Percentiles rank a stretch among this genome's conserved stretches.
phyloP scores from a whole-genome alignment of 2,329 filamentous ascomycete species.

The Venturia oleaginea region DNA sequence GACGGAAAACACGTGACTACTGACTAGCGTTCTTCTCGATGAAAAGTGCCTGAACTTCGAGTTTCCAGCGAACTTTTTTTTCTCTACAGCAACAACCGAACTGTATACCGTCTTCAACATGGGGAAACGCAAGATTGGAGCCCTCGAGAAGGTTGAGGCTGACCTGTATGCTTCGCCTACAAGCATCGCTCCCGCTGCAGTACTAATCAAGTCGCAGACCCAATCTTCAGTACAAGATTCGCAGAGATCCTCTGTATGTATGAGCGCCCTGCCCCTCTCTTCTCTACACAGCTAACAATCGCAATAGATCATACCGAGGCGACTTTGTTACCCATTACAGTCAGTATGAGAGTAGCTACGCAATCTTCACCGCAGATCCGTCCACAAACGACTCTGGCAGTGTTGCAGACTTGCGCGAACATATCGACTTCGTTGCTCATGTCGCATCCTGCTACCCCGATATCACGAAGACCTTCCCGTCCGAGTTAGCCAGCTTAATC shows the following conservation, averaged over 20 bases:
- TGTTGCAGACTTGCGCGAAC: constrained; percentile 75
- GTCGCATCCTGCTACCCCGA: constrained; percentile 88
- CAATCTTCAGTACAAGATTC: constrained; percentile 85
- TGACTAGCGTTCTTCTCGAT: background rate
- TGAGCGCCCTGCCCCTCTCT: background rate
- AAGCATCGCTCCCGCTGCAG: background rate
- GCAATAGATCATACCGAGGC: constrained; percentile 67
- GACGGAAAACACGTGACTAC: background rate
- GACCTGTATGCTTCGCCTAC: constrained; percentile 51
- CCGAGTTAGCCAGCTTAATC: constrained; percentile 73
- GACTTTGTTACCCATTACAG: constrained; percentile 83
- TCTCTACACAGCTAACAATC: background rate
- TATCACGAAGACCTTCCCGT: constrained; percentile 66
- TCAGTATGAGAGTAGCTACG: constrained; percentile 83
- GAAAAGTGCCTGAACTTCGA: background rate
- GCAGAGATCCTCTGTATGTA: constrained; percentile 67
- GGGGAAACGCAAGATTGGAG: constrained; percentile 82
- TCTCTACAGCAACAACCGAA: background rate
- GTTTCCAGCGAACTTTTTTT: background rate
- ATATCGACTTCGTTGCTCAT: constrained; percentile 90
- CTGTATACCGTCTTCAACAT: constrained; percentile 33
- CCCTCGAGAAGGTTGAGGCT: constrained; percentile 90
- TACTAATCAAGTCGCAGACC: constrained; percentile 43
- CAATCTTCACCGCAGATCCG: constrained; percentile 83
- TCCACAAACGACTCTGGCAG: constrained; percentile 67